Evolutionary conservation across 2,329 filamentous ascomycete genomes (phyloP), one percentile per base, ranked within the genome.

Genomic region (Penicillium sp.): DNA sequence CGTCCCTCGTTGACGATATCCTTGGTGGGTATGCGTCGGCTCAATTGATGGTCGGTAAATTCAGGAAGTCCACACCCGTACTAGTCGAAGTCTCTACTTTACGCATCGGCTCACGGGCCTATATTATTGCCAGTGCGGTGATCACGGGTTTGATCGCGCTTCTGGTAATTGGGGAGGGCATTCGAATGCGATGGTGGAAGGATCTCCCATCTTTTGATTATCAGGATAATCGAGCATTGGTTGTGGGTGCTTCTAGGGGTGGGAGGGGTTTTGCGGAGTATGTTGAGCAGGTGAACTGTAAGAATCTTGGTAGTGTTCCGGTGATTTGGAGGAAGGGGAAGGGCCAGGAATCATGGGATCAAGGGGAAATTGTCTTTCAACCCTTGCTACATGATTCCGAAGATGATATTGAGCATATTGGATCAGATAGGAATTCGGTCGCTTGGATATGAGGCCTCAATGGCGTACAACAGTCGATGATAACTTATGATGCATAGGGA

Each of bases 11-110:
- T 3, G 54, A 56, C 14, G 54, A 56, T 38, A 40, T 56, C 6
- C 43, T 56, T 6, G 54, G 53, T 18, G 54, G 24, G 4, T 56
- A 56, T 43, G 40, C 54, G 3, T 56, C 49, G 8, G 54, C 54
- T 2, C 54, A 56, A n/a, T 31, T 51, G 34, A 14, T 53, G 8
- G 54, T 56, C 1, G 22, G 37, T 14, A 13, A 20, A 26, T 56
- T 53, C 10, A 40, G 4, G n/a, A 47, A 13, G 8, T 34, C 49
- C 6, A n/a, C 31, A 11, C 37, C 42, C 1, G 42, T 38, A 11
- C 5, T 31, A 3, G 48, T 56, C 9, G 16, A 47, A 3, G 43
- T 53, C 3, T 26, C 49, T 34, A 39, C 48, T 24, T 35, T 56
- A 3, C 53, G 43, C 13, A 34, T 56, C 5, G 49, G 54, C 22